A percentile compares a stretch with the other conserved stretches of the same genome.
phyloP scores from a whole-genome alignment of 139 green algal genomes.

The Chlorella sp. region DNA sequence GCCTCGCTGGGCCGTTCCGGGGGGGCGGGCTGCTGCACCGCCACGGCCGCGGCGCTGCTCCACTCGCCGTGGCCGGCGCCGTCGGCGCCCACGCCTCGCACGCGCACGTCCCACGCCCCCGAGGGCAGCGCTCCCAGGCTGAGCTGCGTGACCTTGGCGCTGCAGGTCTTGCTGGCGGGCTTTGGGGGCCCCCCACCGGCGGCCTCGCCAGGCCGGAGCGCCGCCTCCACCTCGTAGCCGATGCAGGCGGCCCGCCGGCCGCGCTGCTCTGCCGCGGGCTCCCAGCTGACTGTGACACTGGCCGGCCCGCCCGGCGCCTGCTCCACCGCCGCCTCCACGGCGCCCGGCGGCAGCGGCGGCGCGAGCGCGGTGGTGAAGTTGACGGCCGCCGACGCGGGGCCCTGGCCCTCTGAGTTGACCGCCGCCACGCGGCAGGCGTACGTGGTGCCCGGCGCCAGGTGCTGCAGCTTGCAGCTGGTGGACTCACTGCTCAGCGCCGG shows the following conservation, averaged over 20 bases:
- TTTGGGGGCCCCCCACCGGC: not conserved
- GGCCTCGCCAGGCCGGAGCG: not conserved
- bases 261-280: not conserved
- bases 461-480: constrained; percentile 17
- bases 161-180: constrained; percentile 19
- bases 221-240: constrained; percentile 48
- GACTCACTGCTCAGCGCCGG: constrained; percentile 33
- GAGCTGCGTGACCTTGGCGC: not conserved
- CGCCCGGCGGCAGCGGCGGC: constrained; percentile 36
- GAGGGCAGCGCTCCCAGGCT: constrained; percentile 31
- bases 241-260: constrained; percentile 25
- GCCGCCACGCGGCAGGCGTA: constrained; percentile 56
- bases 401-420: constrained; percentile 49
- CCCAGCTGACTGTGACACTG: constrained; percentile 37
- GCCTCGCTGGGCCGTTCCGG: no score
- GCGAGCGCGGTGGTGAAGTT: no score
- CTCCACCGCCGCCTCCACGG: not conserved
- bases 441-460: constrained; percentile 34
- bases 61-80: constrained; percentile 62
- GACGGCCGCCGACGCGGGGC: no score
- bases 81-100: constrained; percentile 57
- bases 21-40: constrained; percentile 3
- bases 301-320: no score
- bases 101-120: constrained; percentile 37
- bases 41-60: constrained; percentile 40